Evolutionary conservation across 2,329 filamentous ascomycete species (phyloP).

Genomic region (Aspergillus glaucus): DNA sequence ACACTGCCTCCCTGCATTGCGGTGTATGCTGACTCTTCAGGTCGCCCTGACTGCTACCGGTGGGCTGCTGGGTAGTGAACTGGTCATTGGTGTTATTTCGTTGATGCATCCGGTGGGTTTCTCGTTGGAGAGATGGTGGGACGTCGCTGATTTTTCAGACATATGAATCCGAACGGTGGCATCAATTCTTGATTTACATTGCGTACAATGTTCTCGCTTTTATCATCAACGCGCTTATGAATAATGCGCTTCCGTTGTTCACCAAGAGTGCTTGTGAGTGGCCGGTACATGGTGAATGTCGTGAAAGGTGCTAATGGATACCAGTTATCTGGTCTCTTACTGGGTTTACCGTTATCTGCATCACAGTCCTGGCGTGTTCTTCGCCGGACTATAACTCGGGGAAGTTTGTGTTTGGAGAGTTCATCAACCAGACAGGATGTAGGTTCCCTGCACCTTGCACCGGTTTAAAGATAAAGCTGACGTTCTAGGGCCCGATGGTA

Average conservation of each 20-base stretch:
- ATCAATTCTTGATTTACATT: constrained; percentile 68
- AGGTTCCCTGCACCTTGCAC: constrained; percentile 6
- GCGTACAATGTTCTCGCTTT: constrained; percentile 57
- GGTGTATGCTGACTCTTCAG: constrained; percentile 19
- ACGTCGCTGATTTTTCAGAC: constrained; percentile 5
- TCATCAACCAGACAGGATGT: constrained; percentile 63
- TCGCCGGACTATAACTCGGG: constrained; percentile 60
- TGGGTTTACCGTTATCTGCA: constrained; percentile 64
- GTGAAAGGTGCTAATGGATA: constrained; percentile 1
- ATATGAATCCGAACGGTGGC: constrained; percentile 58
- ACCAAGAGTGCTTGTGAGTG: constrained; percentile 56
- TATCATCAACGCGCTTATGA: constrained; percentile 60
- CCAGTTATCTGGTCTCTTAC: constrained; percentile 60
- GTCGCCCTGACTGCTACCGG: constrained; percentile 60
- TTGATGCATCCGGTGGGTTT: constrained; percentile 48
- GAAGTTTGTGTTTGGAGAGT: constrained; percentile 53
- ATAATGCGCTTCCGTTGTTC: constrained; percentile 55
- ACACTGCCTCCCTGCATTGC: not conserved
- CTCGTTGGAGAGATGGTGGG: not conserved
- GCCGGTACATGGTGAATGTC: not conserved
- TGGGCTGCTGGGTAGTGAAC: constrained; percentile 60
- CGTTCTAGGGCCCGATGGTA: constrained; percentile 52
- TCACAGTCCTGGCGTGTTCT: constrained; percentile 61
- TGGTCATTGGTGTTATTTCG: constrained; percentile 60
- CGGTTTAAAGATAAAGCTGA: constrained; percentile 9